These are phyloP conservation scores for Paramecium sexaurelia DNA, from an alignment of 73 alveolate genomes.

Conservation along the genomic window DNA sequence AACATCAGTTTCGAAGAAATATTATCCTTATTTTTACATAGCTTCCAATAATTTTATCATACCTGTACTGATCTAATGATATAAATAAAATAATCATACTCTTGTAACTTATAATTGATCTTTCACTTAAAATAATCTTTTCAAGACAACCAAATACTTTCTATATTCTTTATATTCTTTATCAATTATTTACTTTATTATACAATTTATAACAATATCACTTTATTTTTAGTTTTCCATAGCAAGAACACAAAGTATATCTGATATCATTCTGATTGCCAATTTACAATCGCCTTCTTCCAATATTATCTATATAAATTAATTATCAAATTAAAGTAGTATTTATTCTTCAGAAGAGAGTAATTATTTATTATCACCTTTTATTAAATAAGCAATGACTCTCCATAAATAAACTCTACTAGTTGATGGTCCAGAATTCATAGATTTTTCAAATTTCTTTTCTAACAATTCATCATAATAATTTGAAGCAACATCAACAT, in stretches of 20 bases:
- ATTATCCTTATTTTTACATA: not conserved
- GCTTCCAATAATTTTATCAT: not conserved
- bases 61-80: not conserved
- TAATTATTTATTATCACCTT: not conserved
- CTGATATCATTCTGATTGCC: conserved; percentile 43
- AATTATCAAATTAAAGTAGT: not conserved
- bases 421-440: conserved; percentile 35
- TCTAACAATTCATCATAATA: conserved; percentile 49
- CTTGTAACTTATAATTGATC: not conserved
- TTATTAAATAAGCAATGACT: conserved; percentile 3
- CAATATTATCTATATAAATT: not conserved
- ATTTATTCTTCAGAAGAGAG: not conserved
- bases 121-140: conserved; percentile 19
- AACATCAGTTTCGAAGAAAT: conserved; percentile 57
- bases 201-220: not conserved
- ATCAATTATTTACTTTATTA: not conserved
- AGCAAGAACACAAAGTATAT: not conserved
- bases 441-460: conserved; percentile 23
- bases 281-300: conserved; percentile 57
- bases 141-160: conserved; percentile 13
- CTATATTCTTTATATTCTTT: conserved; percentile 47
- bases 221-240: not conserved
- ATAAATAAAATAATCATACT: not conserved
- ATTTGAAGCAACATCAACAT: conserved; percentile 51
- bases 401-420: conserved; percentile 44